phyloP scores from a whole-genome alignment of 192 early-diverging fungal species.

The Backusella parvicylindrica region DNA sequence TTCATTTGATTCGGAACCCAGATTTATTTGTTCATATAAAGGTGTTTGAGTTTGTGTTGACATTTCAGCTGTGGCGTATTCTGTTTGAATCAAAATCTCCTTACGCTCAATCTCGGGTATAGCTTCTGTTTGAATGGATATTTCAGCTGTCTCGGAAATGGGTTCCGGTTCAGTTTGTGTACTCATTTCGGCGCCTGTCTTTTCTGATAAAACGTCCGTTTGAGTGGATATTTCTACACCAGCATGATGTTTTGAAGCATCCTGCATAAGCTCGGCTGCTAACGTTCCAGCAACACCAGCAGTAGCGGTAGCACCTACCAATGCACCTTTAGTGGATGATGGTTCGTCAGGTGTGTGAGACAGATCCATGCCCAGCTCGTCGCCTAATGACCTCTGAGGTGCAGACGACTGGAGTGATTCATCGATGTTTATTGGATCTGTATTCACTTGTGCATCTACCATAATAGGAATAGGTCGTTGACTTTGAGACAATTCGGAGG shows the following conservation, averaged over 20 bases:
- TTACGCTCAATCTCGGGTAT: neutral
- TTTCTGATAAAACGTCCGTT: neutral
- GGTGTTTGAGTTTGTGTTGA: conserved; percentile 1
- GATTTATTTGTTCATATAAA: neutral
- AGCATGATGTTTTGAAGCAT: neutral
- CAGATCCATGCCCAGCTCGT: conserved; percentile 7
- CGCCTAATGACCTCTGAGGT: conserved; percentile 4
- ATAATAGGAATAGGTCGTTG: conserved; percentile 7
- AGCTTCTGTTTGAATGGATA: conserved; percentile 3
- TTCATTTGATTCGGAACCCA: conserved; percentile 28
- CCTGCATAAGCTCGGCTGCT: neutral
- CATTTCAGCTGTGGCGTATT: neutral
- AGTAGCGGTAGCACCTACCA: neutral
- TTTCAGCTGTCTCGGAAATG: neutral
- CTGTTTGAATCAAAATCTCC: conserved; percentile 6
- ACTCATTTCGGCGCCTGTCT: neutral
- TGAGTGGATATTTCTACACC: neutral
- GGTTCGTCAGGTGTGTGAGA: neutral
- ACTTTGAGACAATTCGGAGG: conserved; percentile 26
- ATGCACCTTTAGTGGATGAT: neutral
- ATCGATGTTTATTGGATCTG: conserved; percentile 8
- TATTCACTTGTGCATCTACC: conserved; percentile 24
- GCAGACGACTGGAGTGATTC: neutral
- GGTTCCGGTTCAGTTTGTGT: neutral
- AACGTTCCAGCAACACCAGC: neutral